Base-by-base conservation (phyloP, 305 asterid species). In the Fraxinus ornus region DNA sequence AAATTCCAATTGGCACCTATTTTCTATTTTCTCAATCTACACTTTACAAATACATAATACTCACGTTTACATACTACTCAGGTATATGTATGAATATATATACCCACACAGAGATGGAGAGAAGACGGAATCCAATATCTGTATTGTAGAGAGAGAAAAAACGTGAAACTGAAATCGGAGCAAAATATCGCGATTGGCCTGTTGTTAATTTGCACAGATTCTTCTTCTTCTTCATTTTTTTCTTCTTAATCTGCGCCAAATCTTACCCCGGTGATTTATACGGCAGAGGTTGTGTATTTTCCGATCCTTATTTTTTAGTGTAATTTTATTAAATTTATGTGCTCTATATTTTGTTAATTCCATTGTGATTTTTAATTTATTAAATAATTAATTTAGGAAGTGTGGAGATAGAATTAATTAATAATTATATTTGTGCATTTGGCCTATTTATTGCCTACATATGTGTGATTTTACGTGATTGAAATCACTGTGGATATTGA, bases 401-500 rank as follows among this genome's bases (percentile, higher is more conserved):
- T 2, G 72, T 22, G 33, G 72, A 64, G 75, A 30, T 26, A 10
- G 36, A 68, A 68, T 28, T 68, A 30, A 68, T 28, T 68, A 30
- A 4, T 68, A 30, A 68, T 68, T 68, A 30, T 68, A 30, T 68
- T 68, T 68, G 39, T 30, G 71, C 62, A 77, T 77, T 49, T 36
- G 71, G 37, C 7, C 22, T 5, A 19, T 30, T 49, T 28, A 47
- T 52, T 49, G 28, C 4, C 44, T 44, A 7, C 2, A n/a, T 44
- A 6, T 60, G 12, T 33, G 30, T 57, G 74, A 81, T 57, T 77
- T 44, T 78, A 73, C 71, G 75, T 75, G 86, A 66, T 86, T 85
- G 79, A 39, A 17, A 55, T 68, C 71, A 55, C 32, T 81, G 6
- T 87, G 84, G 71, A 60, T 26, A 84, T 80, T 87, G 83, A 90